Evolutionary conservation across 768 basidiomycete genomes (phyloP).

Genomic region (Nevesoporus exiguus): DNA sequence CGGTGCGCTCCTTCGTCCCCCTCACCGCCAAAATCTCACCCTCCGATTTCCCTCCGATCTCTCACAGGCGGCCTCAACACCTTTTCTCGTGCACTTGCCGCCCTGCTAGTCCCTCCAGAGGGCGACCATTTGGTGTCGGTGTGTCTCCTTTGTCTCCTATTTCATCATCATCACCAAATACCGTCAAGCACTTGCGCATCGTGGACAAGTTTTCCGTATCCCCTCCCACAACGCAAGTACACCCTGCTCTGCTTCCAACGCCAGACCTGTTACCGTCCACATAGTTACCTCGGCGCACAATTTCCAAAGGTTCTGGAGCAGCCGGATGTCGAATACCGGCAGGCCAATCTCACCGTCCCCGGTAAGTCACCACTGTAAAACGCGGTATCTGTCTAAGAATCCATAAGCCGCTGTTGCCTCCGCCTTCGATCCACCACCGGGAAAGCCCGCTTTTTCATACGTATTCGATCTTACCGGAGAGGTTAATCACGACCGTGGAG

Average conservation of each 20-base stretch:
- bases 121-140: conserved; percentile 74
- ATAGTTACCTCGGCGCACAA: conserved; percentile 73
- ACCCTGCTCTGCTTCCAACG: conserved; percentile 13
- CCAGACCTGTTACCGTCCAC: conserved; percentile 5
- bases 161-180: conserved; percentile 6
- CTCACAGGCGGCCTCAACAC: conserved; percentile 75
- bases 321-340: conserved; percentile 73
- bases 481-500: conserved; percentile 67
- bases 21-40: background rate
- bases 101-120: conserved; percentile 60
- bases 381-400: conserved; percentile 12
- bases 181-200: conserved; percentile 57
- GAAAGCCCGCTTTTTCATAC: conserved; percentile 66
- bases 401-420: conserved; percentile 60
- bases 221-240: conserved; percentile 69
- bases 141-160: conserved; percentile 28
- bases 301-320: conserved; percentile 69
- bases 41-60: conserved; percentile 9
- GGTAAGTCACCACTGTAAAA: conserved; percentile 40
- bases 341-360: conserved; percentile 74
- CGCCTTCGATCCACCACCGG: conserved; percentile 69
- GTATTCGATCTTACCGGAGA: conserved; percentile 89
- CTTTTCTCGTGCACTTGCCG: conserved; percentile 67
- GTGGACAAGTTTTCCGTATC: conserved; percentile 71
- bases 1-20: conserved; percentile 44